These are phyloP conservation scores for Plasmodium malariae DNA, from an alignment of 169 alveolate species.

Conservation along the genomic window DNA sequence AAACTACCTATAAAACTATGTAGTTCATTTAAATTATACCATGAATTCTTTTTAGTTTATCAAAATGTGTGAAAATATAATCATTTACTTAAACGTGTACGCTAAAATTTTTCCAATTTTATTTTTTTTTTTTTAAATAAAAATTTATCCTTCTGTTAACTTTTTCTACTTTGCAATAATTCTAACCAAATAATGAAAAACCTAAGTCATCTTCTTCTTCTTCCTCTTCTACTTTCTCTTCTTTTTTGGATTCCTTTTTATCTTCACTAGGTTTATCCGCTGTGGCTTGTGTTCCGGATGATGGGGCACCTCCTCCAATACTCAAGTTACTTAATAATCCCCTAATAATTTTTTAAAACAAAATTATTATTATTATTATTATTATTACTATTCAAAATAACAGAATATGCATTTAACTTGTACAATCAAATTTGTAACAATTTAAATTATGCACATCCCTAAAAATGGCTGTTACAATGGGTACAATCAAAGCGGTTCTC, in stretches of 20 bases:
- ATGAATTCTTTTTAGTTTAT: slow-evolving; percentile 1
- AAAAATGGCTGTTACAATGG: no score
- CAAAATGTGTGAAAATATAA: slow-evolving; percentile 1
- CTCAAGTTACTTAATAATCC: slow-evolving; percentile 75
- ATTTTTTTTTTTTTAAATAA: neutral
- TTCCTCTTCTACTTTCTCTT: slow-evolving; percentile 80
- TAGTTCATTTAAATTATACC: slow-evolving; percentile 1
- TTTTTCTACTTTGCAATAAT: slow-evolving; percentile 20
- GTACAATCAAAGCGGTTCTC: no score
- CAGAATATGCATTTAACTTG: no score
- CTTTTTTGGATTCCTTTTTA: slow-evolving; percentile 76
- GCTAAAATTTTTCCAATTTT: neutral
- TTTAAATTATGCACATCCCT: no score
- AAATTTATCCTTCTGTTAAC: neutral
- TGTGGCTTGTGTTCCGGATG: slow-evolving; percentile 73
- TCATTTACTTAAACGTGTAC: neutral
- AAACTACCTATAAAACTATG: slow-evolving; percentile 12
- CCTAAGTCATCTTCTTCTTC: slow-evolving; percentile 82
- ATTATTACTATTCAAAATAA: no score
- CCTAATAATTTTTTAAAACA: no score
- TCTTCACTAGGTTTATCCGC: slow-evolving; percentile 65
- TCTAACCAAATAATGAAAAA: slow-evolving; percentile 78
- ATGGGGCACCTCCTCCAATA: slow-evolving; percentile 85
- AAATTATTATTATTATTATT: no score
- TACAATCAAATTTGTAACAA: no score